Base-by-base conservation (phyloP, 2,329 filamentous ascomycete genomes). In the Apiospora sp. region DNA sequence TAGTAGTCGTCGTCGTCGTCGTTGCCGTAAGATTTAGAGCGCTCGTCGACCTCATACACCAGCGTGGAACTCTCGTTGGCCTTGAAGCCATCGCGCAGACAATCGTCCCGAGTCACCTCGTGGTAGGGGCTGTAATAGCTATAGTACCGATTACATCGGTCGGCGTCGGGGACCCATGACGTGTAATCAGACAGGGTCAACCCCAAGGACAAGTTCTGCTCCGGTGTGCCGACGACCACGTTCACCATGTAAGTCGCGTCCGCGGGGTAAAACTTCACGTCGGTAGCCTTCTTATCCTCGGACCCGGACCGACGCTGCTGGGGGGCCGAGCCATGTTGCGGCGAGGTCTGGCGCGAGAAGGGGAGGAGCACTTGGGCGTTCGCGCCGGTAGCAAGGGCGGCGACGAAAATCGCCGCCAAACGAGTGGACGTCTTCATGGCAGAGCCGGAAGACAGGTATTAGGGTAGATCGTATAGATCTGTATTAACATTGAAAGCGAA, bases 91-190 rank as follows among this genome's bases (percentile, higher is more conserved):
- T 37, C 22, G 54, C 30, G 16, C 27, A 61, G 30, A 30, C 54
- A 61, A 37, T 61, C 30, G 6, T 61, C 30, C 54, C 7, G 8
- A 2, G 30, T 8, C 30, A 8, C 14, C 34, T 22, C 10, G 24
- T 54, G 16, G 30, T 61, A 61, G 3, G 34, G 22, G 6, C 27
- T 37, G 54, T 34, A 37, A 6, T 22, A 34, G 27, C 51, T 30
- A 7, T 14, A 30, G 16, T 34, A 27, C 7, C 19, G n/a, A 16
- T 22, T 37, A 13, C 71, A 68, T 3, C 73, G 67, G 19, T 71
- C 22, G 13, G 75, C 71, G 67, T 79, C 77, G 22, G 75, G 73
- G 19, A 81, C 76, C 80, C 80, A 82, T 2, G 80, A 79, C 48
- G 78, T 72, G 16, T 75, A 70, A 4, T 73, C 37, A 0, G 76